phyloP scores from a whole-genome alignment of 2,329 filamentous ascomycete genomes.

The Diplodia mutila region DNA sequence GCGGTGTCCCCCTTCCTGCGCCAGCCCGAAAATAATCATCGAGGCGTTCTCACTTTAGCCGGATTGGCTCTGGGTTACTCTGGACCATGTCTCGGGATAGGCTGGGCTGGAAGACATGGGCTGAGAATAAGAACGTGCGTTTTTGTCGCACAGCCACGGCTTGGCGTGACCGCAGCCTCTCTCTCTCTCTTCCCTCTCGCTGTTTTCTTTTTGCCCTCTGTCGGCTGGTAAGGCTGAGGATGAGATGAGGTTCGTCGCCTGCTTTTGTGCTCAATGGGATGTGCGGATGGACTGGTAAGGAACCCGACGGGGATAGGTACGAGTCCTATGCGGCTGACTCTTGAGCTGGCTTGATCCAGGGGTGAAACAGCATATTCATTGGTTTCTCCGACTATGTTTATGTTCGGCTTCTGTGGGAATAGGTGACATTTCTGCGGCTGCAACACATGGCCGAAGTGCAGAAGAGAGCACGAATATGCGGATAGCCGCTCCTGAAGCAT shows the following conservation, averaged over 20 bases:
- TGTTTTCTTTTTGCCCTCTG: not conserved
- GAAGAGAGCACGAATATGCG: not conserved
- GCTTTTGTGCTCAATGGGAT: not conserved
- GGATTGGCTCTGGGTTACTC: too few relatives aligned
- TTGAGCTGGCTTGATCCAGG: not conserved
- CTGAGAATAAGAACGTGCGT: not conserved
- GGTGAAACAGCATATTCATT: not conserved
- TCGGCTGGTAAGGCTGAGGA: not conserved
- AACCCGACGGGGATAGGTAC: not conserved
- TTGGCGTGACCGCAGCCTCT: not conserved
- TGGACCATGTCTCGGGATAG: not conserved
- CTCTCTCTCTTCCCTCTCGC: not conserved
- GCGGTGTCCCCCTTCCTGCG: not conserved
- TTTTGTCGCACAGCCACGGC: not conserved
- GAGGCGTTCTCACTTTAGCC: not conserved
- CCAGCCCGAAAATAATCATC: not conserved
- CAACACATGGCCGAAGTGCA: not conserved
- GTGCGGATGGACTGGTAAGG: not conserved
- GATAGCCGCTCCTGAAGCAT: not conserved
- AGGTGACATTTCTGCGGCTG: too few relatives aligned
- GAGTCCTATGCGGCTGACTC: not conserved
- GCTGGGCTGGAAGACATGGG: not conserved
- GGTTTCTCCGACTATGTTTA: not conserved
- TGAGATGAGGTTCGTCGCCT: not conserved
- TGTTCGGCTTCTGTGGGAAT: not conserved